Percentiles rank a stretch among this genome's conserved stretches.
Evolutionary conservation across 352 stramenopile species (phyloP).

Genomic region (Phytophthora europaea): DNA sequence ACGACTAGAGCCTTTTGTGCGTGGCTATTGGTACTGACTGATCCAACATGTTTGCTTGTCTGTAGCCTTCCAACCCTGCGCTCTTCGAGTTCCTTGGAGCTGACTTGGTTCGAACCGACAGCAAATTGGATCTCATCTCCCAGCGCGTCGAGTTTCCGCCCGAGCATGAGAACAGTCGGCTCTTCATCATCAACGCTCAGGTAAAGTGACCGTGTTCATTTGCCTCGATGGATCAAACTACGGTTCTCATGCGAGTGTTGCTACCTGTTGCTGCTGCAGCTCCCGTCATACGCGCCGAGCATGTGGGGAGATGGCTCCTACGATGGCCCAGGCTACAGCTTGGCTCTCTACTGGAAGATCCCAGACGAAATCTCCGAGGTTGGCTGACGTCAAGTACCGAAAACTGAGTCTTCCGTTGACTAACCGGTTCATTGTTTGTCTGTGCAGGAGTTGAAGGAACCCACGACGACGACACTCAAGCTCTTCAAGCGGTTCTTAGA

Average conservation of each 20-base stretch:
- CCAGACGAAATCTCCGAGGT: slow-evolving; percentile 71
- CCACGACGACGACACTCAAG: slow-evolving; percentile 61
- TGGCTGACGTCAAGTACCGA: background rate
- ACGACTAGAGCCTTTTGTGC: background rate
- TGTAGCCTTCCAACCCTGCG: slow-evolving; percentile 59
- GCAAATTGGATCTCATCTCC: slow-evolving; percentile 81
- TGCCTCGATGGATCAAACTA: background rate
- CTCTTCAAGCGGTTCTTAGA: slow-evolving; percentile 82
- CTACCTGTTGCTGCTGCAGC: slow-evolving; percentile 28
- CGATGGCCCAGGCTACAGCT: slow-evolving; percentile 78
- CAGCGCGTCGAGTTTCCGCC: slow-evolving; percentile 75
- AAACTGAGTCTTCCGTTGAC: background rate
- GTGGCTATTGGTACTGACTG: background rate
- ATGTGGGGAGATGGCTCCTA: slow-evolving; percentile 73
- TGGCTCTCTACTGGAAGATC: slow-evolving; percentile 88
- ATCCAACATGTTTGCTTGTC: background rate
- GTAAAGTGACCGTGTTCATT: slow-evolving; percentile 32
- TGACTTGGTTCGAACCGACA: slow-evolving; percentile 74
- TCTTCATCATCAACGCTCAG: slow-evolving; percentile 89
- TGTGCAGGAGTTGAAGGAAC: slow-evolving; percentile 64
- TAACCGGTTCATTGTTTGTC: background rate
- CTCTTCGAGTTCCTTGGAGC: slow-evolving; percentile 86
- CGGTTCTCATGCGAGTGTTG: background rate
- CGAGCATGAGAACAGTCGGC: slow-evolving; percentile 58
- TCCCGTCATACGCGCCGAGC: slow-evolving; percentile 81